Evolutionary conservation across 2,329 filamentous ascomycete species (phyloP).

Genomic region (Calonectria pteridis): DNA sequence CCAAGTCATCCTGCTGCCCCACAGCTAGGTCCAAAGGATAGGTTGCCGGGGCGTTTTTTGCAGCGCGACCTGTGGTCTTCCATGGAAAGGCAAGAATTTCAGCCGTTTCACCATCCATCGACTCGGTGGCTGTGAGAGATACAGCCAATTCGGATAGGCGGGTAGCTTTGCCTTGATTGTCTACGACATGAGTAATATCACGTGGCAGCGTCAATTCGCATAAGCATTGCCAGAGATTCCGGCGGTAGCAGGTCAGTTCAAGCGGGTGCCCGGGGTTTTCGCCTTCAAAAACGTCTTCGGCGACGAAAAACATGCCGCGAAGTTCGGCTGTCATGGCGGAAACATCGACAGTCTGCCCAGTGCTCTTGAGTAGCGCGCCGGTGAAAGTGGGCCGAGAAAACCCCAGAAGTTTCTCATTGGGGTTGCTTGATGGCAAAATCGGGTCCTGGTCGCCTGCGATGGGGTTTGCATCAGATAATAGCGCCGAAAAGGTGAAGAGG

Average conservation of each 20-base stretch:
- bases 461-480: slow-evolving; percentile 69
- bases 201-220: slow-evolving; percentile 86
- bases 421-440: slow-evolving; percentile 62
- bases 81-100: slow-evolving; percentile 98
- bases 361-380: slow-evolving; percentile 74
- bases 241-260: slow-evolving; percentile 93
- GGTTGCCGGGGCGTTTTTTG: slow-evolving; percentile 65
- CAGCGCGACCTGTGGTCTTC: slow-evolving; percentile 75
- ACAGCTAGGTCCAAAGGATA: slow-evolving; percentile 66
- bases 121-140: slow-evolving; percentile 87
- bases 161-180: slow-evolving; percentile 82
- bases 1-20: slow-evolving; percentile 80
- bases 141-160: slow-evolving; percentile 84
- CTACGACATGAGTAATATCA: slow-evolving; percentile 74
- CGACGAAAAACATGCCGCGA: slow-evolving; percentile 90
- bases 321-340: slow-evolving; percentile 74
- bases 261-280: slow-evolving; percentile 69
- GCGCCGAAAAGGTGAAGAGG: slow-evolving; percentile 77
- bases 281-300: slow-evolving; percentile 81
- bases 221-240: slow-evolving; percentile 95
- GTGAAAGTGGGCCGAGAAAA: slow-evolving; percentile 75
- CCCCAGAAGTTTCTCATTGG: slow-evolving; percentile 72
- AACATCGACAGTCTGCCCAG: slow-evolving; percentile 62
- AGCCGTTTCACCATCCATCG: slow-evolving; percentile 89
- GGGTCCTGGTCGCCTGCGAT: slow-evolving; percentile 75